These are phyloP conservation scores for Sphagnum magellanicum DNA, from an alignment of 228 moss, liverwort and hornwort genomes.

Conservation along the genomic window DNA sequence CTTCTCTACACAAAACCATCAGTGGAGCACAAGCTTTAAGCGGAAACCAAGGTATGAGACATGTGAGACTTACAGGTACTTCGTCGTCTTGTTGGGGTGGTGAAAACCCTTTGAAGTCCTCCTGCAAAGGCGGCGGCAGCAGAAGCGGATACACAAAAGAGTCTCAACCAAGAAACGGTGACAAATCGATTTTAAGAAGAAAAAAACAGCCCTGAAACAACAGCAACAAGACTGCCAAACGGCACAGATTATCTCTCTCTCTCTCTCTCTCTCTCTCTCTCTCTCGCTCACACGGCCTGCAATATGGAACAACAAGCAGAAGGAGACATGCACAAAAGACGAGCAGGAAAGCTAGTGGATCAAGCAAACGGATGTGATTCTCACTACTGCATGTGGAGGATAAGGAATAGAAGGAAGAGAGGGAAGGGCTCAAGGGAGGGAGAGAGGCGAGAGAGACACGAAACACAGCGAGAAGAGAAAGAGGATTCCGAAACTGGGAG, in stretches of 20 bases:
- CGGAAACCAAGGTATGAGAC: not conserved
- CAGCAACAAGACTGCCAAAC: not conserved
- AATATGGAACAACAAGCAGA: not conserved
- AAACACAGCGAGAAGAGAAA: not conserved
- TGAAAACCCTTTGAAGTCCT: not conserved
- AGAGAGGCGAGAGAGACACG: not conserved
- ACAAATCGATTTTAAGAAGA: not conserved
- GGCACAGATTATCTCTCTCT: too few species aligned
- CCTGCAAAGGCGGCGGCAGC: not conserved
- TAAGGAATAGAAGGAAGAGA: not conserved
- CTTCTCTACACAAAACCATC: not conserved
- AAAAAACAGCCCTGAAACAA: not conserved
- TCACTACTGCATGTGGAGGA: too few species aligned
- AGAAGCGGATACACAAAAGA: not conserved
- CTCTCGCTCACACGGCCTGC: too few species aligned
- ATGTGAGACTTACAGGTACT: constrained; percentile 24
- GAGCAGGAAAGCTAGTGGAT: too few species aligned
- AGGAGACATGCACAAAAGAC: not conserved
- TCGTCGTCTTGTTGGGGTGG: constrained; percentile 51
- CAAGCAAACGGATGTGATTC: not conserved
- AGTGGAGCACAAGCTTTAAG: not conserved
- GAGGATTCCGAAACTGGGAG: too few species aligned
- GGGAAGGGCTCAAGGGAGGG: not conserved
- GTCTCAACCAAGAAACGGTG: not conserved
- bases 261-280: too few species aligned